Base-by-base conservation (phyloP, 2,329 filamentous ascomycete genomes). In the Xylariaceae sp. region DNA sequence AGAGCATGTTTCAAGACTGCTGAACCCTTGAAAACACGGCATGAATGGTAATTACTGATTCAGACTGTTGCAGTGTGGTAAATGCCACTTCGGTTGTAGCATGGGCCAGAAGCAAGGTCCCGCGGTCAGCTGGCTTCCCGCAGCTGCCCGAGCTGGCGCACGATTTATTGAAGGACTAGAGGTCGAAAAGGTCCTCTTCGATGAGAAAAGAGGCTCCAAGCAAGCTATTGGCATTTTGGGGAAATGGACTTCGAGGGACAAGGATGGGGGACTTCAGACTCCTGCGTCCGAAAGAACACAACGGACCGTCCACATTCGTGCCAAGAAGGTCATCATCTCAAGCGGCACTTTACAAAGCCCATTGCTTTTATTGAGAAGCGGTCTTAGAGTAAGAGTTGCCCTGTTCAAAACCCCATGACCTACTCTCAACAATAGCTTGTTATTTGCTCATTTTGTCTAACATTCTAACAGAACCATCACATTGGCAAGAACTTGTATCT, bases 401-500 rank as follows among this genome's bases (percentile, higher is more conserved):
- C 7, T 28, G 7, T 28, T 28, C 22, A 4, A 28, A 28, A 28
- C 7, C 22, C 22, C 22, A 16, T 9, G 58, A 14, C 42, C 44
- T 19, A 48, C 22, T 2, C 12, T 19, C 14, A 28, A 33, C 5
- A 5, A 22, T 22, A 48, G 7, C 34, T 46, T 17, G 10, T 13
- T n/a, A 22, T n/a, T 33, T 22, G 18, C 42, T 45, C 9, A 40
- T 31, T 53, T 33, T 50, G 34, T 16, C 17, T 18, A 1, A 19
- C 40, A 36, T 19, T 3, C 38, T 14, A n/a, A 13, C 63, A 84
- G 74, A 96, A 96, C 66, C 78, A 78, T 4, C 86, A 96, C 51
- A 87, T 97, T 56, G 93, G 93, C 22, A 81, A 79, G 7, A 89
- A 97, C 62, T 80, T 97, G 3, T 78, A 94, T 62, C 70, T 96